Percentiles rank a stretch among this genome's conserved stretches.
Evolutionary conservation across 345 rosid genomes (phyloP).

Genomic region (Eucalyptus pumila): DNA sequence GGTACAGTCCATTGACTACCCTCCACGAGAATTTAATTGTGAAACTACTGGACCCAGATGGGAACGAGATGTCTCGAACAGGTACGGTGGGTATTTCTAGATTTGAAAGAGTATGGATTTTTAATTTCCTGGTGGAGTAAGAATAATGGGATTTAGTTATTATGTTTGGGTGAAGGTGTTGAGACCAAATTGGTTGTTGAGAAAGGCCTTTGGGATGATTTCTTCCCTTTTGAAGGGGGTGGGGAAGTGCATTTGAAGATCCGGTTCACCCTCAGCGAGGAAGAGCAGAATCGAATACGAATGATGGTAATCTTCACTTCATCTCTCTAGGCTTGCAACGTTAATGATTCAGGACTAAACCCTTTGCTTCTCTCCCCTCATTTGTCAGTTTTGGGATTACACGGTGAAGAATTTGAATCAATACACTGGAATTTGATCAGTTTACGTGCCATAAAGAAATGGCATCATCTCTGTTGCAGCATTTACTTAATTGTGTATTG

Average conservation of each 20-base stretch:
- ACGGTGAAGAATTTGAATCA: background rate
- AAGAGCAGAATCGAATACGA: slow-evolving; percentile 61
- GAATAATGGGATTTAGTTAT: slow-evolving; percentile 3
- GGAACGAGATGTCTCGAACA: slow-evolving; percentile 38
- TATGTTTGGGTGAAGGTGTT: slow-evolving; percentile 30
- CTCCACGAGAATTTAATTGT: slow-evolving; percentile 61
- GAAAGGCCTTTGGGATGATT: slow-evolving; percentile 66
- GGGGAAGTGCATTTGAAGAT: slow-evolving; percentile 66
- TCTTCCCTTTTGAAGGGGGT: slow-evolving; percentile 54
- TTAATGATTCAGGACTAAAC: background rate
- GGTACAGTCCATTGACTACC: slow-evolving; percentile 63
- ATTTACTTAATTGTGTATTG: background rate
- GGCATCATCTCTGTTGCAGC: background rate
- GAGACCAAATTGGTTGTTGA: slow-evolving; percentile 69
- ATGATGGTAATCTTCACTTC: slow-evolving; percentile 27
- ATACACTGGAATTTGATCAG: background rate
- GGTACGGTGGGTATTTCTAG: slow-evolving; percentile 14
- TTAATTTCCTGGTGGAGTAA: background rate
- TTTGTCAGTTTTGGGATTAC: background rate
- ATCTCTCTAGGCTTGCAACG: background rate
- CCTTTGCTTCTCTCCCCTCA: background rate
- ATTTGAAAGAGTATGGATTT: background rate
- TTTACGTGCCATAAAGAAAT: background rate
- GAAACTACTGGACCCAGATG: slow-evolving; percentile 40
- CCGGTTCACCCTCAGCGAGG: slow-evolving; percentile 74